These are phyloP conservation scores for Tetrahymena malaccensis DNA, from an alignment of 73 alveolate genomes.

Conservation along the genomic window DNA sequence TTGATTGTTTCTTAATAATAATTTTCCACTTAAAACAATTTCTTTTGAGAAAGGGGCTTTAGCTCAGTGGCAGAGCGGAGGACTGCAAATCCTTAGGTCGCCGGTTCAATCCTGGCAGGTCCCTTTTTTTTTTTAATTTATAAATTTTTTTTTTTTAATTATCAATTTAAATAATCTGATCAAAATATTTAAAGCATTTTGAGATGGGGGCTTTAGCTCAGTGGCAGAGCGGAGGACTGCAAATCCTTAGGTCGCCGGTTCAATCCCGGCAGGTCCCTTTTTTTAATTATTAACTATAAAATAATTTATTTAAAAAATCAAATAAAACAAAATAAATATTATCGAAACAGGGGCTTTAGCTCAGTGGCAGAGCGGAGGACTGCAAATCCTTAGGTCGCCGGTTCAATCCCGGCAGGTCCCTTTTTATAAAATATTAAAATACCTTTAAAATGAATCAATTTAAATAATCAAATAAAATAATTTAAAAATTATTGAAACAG, in stretches of 20 bases:
- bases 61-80: not conserved
- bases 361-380: slow-evolving; percentile 1
- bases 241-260: not conserved
- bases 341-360: not conserved
- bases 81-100: not conserved
- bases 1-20: too few relatives aligned
- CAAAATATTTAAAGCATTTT: too few relatives aligned
- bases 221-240: slow-evolving; percentile 3
- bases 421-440: not conserved
- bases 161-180: not conserved
- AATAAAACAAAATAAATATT: not conserved
- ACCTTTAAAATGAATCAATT: not conserved
- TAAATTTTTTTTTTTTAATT: too few relatives aligned
- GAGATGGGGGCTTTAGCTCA: not conserved
- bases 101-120: not conserved
- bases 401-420: slow-evolving; percentile 5
- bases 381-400: slow-evolving; percentile 1
- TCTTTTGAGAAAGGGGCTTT: not conserved
- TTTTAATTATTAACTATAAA: not conserved
- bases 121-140: not conserved
- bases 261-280: slow-evolving; percentile 1
- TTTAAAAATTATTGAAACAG: not conserved
- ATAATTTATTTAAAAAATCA: not conserved
- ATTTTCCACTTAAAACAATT: not conserved
- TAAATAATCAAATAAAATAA: not conserved